phyloP scores from a whole-genome alignment of 2,329 filamentous ascomycete species.

The Pestalotiopsis fici region DNA sequence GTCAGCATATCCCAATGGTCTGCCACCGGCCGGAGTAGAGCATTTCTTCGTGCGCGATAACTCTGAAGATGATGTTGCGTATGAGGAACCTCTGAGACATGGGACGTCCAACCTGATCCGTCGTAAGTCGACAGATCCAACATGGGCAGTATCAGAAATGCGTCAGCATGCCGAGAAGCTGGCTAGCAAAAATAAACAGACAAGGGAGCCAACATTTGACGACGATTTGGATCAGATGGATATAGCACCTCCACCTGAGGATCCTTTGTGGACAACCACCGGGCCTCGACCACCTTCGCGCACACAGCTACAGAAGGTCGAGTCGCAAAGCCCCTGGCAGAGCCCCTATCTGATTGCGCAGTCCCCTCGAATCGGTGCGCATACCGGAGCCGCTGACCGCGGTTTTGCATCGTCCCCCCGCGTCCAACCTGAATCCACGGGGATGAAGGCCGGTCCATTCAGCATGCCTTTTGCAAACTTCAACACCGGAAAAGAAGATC shows the following conservation, averaged over 20 bases:
- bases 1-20: constrained; percentile 72
- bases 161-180: constrained; percentile 72
- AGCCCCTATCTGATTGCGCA: constrained; percentile 21
- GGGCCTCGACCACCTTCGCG: constrained; percentile 23
- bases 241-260: constrained; percentile 25
- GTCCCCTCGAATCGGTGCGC: constrained; percentile 14
- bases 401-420: constrained; percentile 17
- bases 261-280: constrained; percentile 30
- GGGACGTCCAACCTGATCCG: constrained; percentile 39
- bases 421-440: constrained; percentile 35
- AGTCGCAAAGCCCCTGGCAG: constrained; percentile 11
- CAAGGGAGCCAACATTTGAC: constrained; percentile 33
- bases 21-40: constrained; percentile 69
- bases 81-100: constrained; percentile 39
- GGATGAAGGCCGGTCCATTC: constrained; percentile 40
- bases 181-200: constrained; percentile 48
- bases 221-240: constrained; percentile 33
- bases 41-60: constrained; percentile 71
- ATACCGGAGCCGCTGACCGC: neutral
- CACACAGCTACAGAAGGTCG: constrained; percentile 23
- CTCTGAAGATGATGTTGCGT: constrained; percentile 54
- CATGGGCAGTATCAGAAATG: constrained; percentile 81
- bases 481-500: constrained; percentile 37
- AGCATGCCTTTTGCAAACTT: constrained; percentile 45
- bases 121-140: constrained; percentile 63